Evolutionary conservation across 805 yeast species (phyloP).

Genomic region (Starmera amethionina): DNA sequence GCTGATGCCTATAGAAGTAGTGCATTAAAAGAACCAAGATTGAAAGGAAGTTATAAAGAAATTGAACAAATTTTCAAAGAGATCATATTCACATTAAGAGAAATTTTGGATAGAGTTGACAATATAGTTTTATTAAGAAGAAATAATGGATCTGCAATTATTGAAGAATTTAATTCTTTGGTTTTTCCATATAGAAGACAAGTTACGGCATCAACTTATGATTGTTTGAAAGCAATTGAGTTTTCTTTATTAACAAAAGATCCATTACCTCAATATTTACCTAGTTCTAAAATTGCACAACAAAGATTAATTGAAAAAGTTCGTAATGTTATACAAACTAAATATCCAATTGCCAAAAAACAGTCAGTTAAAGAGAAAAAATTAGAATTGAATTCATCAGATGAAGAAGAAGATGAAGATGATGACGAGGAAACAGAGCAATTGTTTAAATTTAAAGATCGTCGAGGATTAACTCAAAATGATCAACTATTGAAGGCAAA

Average conservation of each 20-base stretch:
- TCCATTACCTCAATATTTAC: conserved; percentile 41
- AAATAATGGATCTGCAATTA: conserved; percentile 34
- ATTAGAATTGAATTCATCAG: background rate
- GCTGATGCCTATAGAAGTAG: conserved; percentile 31
- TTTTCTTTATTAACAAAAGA: conserved; percentile 32
- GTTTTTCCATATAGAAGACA: conserved; percentile 37
- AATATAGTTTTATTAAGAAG: conserved; percentile 32
- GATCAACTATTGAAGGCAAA: conserved; percentile 23
- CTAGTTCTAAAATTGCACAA: conserved; percentile 39
- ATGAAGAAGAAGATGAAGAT: conserved; percentile 1
- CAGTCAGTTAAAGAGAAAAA: background rate
- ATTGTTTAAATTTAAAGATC: conserved; percentile 5
- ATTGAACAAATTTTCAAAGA: conserved; percentile 31
- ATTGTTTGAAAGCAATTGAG: conserved; percentile 31
- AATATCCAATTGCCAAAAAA: conserved; percentile 8
- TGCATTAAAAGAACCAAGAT: conserved; percentile 37
- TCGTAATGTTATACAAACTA: conserved; percentile 24
- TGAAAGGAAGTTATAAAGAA: conserved; percentile 35
- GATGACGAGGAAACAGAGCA: conserved; percentile 14
- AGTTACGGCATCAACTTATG: conserved; percentile 29
- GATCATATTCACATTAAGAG: conserved; percentile 33
- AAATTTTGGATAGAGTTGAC: conserved; percentile 37
- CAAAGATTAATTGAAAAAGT: conserved; percentile 34
- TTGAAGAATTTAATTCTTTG: conserved; percentile 31
- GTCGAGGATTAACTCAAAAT: background rate